phyloP scores from a whole-genome alignment of 805 yeast genomes.

The Candida oleophila region DNA sequence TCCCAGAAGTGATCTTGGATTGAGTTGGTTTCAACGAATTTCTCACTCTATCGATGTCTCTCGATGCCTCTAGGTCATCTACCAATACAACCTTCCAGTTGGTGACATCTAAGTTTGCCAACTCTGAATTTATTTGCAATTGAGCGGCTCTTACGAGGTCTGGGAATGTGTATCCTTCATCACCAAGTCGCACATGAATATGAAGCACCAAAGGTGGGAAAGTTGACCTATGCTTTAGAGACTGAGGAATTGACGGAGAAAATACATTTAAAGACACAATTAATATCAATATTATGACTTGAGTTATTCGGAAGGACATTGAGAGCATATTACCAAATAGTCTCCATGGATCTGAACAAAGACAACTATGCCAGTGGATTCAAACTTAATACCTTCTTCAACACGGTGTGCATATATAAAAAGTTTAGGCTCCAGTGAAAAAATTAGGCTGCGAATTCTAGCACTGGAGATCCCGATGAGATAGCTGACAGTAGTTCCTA shows the following conservation, averaged over 20 bases:
- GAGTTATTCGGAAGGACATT: not conserved
- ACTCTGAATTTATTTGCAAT: constrained; percentile 27
- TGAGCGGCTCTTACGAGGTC: constrained; percentile 58
- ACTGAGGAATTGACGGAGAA: not conserved
- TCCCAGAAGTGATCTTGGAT: constrained; percentile 21
- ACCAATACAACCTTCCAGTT: constrained; percentile 13
- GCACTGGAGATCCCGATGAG: not conserved
- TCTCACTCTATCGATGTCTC: constrained; percentile 3
- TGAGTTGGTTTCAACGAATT: constrained; percentile 18
- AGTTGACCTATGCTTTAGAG: not conserved
- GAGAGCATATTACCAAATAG: not conserved
- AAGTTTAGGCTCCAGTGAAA: not conserved
- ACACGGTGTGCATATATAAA: not conserved
- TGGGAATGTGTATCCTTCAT: constrained; percentile 55
- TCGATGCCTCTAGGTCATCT: constrained; percentile 11
- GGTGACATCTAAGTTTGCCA: constrained; percentile 7
- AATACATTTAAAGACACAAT: not conserved
- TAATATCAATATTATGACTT: not conserved
- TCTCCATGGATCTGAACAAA: no score
- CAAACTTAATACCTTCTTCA: no score
- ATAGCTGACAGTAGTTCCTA: no score
- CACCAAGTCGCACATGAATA: constrained; percentile 26
- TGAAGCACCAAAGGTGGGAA: constrained; percentile 13
- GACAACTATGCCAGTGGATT: no score
- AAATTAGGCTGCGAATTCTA: not conserved